Conservation (phyloP, 2,329 filamentous ascomycete species). For the Colletotrichum destructivum region DNA sequence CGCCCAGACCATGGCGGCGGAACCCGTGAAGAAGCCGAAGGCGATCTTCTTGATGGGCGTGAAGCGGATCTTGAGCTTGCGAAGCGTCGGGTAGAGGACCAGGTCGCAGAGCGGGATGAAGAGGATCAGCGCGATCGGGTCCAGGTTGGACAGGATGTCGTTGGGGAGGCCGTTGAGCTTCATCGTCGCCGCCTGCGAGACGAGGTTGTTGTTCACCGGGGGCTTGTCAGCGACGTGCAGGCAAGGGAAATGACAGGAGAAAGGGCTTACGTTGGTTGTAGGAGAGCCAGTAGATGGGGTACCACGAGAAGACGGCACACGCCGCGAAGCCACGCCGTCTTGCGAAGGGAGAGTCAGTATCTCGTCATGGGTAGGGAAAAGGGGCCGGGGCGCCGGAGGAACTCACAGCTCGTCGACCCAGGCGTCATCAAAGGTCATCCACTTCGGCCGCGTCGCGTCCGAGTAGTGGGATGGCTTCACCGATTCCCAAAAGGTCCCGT, state of each 20-base stretch:
- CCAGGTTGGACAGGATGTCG: conserved; percentile 82
- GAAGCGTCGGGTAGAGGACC: conserved; percentile 77
- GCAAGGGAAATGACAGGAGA: not conserved
- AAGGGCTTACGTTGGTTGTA: conserved; percentile 58
- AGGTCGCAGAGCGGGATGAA: conserved; percentile 81
- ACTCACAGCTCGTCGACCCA: conserved; percentile 80
- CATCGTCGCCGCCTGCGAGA: conserved; percentile 77
- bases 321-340: conserved; percentile 74
- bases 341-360: not conserved
- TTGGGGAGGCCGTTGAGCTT: conserved; percentile 80
- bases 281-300: conserved; percentile 73
- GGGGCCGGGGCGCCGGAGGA: not conserved
- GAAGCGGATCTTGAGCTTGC: conserved; percentile 75
- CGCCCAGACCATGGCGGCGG: conserved; percentile 72
- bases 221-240: conserved; percentile 37
- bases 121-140: conserved; percentile 85
- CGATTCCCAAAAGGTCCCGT: conserved; percentile 74
- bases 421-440: conserved; percentile 85
- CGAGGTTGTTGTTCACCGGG: conserved; percentile 70
- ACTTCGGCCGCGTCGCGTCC: conserved; percentile 68
- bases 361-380: not conserved
- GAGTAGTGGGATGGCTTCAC: conserved; percentile 78
- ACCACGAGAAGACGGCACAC: conserved; percentile 79
- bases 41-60: conserved; percentile 84
- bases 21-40: conserved; percentile 76